A percentile compares a stretch with the other conserved stretches of the same genome.
These are phyloP conservation scores for Suhomyces maxii DNA, from an alignment of 1,139 yeast genomes.

Conservation along the genomic window DNA sequence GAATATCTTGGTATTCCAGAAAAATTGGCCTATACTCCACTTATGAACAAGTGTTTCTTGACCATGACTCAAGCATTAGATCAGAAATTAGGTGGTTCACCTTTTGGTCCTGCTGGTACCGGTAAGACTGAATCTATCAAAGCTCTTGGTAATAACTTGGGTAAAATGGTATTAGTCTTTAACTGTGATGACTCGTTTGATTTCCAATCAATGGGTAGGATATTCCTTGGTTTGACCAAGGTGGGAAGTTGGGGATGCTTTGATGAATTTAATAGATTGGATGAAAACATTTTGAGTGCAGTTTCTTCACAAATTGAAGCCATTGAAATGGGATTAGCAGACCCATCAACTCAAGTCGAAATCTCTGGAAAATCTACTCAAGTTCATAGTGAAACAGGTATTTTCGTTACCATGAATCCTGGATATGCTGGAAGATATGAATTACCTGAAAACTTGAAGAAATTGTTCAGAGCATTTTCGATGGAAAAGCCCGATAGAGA, in stretches of 20 bases:
- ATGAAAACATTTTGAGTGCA: constrained; percentile 73
- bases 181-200: constrained; percentile 92
- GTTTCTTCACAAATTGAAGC: constrained; percentile 79
- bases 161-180: constrained; percentile 80
- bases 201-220: constrained; percentile 74
- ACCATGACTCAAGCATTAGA: constrained; percentile 75
- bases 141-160: constrained; percentile 78
- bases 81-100: constrained; percentile 82
- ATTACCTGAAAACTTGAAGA: constrained; percentile 84
- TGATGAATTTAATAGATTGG: constrained; percentile 89
- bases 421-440: constrained; percentile 80
- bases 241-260: constrained; percentile 96
- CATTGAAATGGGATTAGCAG: constrained; percentile 57
- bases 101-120: constrained; percentile 97
- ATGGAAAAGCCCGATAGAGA: constrained; percentile 74
- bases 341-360: constrained; percentile 30
- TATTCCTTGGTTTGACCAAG: constrained; percentile 77
- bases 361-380: constrained; percentile 47
- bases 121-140: constrained; percentile 94
- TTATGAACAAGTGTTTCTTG: constrained; percentile 62
- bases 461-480: constrained; percentile 72
- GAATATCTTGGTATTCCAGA: constrained; percentile 82
- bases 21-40: constrained; percentile 74
- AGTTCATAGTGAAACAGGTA: constrained; percentile 59
- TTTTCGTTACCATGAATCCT: constrained; percentile 92